Percentiles rank a stretch among this genome's conserved stretches.
Evolutionary conservation across 495 filamentous ascomycete genomes (phyloP).

Genomic region (Penicillium coffeae): DNA sequence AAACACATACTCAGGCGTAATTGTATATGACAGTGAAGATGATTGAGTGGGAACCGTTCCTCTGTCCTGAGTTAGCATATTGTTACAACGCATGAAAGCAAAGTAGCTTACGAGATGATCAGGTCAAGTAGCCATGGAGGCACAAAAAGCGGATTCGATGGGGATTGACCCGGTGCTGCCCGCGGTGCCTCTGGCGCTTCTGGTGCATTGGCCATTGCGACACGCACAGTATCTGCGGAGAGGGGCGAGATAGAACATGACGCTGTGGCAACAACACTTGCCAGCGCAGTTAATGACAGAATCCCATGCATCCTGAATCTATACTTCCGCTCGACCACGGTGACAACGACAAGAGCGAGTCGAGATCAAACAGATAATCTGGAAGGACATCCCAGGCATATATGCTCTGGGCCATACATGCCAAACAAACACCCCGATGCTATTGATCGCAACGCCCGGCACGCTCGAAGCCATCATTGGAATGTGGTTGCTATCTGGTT

Average conservation of each 20-base stretch:
- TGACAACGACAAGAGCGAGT: neutral
- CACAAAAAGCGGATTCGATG: neutral
- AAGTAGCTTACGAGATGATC: neutral
- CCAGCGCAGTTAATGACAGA: constrained; percentile 10
- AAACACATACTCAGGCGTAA: neutral
- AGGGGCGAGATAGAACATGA: constrained; percentile 14
- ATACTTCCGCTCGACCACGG: neutral
- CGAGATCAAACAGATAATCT: neutral
- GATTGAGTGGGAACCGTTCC: neutral
- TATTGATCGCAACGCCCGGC: neutral
- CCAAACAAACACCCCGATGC: too few species aligned
- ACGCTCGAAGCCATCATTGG: neutral
- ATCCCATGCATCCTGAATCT: constrained; percentile 17
- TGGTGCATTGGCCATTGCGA: neutral
- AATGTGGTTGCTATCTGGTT: neutral
- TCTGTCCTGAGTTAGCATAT: neutral
- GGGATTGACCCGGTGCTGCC: neutral
- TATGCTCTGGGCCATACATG: neutral
- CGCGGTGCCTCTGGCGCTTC: neutral
- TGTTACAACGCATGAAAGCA: neutral
- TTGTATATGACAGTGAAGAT: neutral
- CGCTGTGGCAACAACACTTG: constrained; percentile 7
- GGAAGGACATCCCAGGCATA: neutral
- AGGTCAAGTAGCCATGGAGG: constrained; percentile 2
- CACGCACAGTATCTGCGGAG: neutral